These are phyloP conservation scores for Marchantia polymorpha DNA, from an alignment of 225 moss, liverwort and hornwort species.

Conservation along the genomic window DNA sequence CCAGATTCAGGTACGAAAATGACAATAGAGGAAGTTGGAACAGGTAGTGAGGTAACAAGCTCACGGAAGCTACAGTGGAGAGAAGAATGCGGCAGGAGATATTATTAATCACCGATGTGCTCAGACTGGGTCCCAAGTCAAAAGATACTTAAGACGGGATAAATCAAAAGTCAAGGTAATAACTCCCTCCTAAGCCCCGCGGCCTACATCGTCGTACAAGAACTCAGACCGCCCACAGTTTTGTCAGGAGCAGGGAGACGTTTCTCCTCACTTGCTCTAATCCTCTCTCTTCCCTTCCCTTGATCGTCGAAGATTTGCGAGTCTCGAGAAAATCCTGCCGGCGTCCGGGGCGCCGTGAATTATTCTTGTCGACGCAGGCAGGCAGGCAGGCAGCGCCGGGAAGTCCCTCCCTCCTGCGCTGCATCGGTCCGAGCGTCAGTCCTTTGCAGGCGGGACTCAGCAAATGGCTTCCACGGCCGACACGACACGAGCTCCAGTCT, in stretches of 20 bases:
- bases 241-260: conserved; percentile 7
- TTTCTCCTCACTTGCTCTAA: neutral
- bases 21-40: too few relatives aligned
- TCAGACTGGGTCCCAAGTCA: neutral
- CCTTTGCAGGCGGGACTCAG: neutral
- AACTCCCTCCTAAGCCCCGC: neutral
- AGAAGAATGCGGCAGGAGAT: neutral
- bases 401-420: neutral
- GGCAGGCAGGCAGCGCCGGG: neutral
- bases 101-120: neutral
- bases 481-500: too few relatives aligned
- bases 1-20: too few relatives aligned
- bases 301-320: too few relatives aligned
- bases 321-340: neutral
- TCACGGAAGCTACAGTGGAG: too few relatives aligned
- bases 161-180: conserved; percentile 9
- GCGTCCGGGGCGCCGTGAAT: neutral
- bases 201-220: neutral
- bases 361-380: conserved; percentile 2
- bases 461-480: too few relatives aligned
- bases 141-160: neutral
- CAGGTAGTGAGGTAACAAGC: too few relatives aligned
- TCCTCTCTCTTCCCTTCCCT: neutral
- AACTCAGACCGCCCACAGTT: conserved; percentile 3
- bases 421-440: neutral